phyloP scores from a whole-genome alignment of 768 basidiomycete genomes.

The Kwoniella dejecticola region DNA sequence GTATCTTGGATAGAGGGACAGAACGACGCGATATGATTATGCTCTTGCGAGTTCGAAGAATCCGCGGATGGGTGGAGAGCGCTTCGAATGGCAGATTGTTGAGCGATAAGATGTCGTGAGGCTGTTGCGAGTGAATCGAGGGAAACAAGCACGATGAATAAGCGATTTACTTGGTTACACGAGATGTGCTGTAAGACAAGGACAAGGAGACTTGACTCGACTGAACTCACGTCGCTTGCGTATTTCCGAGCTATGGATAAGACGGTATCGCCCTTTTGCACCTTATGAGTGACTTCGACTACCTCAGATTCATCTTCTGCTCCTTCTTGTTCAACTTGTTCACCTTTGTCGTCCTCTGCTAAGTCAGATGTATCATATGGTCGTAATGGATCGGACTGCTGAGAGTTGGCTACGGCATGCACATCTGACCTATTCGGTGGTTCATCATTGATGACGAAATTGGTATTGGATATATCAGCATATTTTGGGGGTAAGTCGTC shows the following conservation, averaged over 20 bases:
- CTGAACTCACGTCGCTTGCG: slow-evolving; percentile 50
- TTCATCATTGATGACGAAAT: not conserved
- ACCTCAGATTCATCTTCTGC: slow-evolving; percentile 29
- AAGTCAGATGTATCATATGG: too few species aligned
- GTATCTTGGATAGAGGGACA: slow-evolving; percentile 5
- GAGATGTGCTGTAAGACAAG: not conserved
- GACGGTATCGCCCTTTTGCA: slow-evolving; percentile 41
- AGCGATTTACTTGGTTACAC: not conserved
- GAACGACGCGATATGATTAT: slow-evolving; percentile 39
- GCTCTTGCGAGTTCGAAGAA: slow-evolving; percentile 45
- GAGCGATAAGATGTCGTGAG: slow-evolving; percentile 47
- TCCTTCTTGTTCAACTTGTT: not conserved
- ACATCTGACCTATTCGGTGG: too few species aligned
- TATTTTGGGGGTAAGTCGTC: slow-evolving; percentile 28
- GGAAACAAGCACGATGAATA: not conserved
- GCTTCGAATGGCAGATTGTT: slow-evolving; percentile 47
- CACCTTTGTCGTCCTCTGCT: too few species aligned
- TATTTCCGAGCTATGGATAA: slow-evolving; percentile 42
- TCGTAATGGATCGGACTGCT: too few species aligned
- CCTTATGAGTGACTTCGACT: slow-evolving; percentile 40
- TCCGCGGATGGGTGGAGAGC: slow-evolving; percentile 40
- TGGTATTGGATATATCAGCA: not conserved
- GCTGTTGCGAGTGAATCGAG: slow-evolving; percentile 26
- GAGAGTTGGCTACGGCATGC: too few species aligned
- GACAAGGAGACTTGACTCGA: not conserved